These are phyloP conservation scores for Blakeslea trispora DNA, from an alignment of 371 early-diverging fungal genomes.

Conservation along the genomic window DNA sequence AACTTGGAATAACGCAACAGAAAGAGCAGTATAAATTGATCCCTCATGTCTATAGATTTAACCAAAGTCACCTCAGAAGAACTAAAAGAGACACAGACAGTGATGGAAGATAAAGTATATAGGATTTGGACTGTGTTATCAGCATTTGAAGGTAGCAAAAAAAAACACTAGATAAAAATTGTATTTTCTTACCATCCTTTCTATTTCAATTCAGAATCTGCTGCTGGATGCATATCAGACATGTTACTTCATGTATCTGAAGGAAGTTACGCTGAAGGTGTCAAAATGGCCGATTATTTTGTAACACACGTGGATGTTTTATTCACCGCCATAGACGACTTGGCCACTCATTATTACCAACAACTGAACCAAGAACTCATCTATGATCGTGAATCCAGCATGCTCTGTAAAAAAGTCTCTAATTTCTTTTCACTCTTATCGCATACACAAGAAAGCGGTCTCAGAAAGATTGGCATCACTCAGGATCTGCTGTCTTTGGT, in stretches of 20 bases:
- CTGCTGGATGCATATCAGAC: slow-evolving; percentile 95
- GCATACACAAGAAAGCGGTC: slow-evolving; percentile 72
- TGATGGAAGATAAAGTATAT: slow-evolving; percentile 86
- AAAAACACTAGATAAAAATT: neutral
- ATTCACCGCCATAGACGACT: slow-evolving; percentile 85
- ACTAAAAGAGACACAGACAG: slow-evolving; percentile 56
- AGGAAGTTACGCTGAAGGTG: slow-evolving; percentile 79
- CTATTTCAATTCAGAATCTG: slow-evolving; percentile 71
- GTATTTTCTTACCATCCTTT: neutral
- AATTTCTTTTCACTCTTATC: slow-evolving; percentile 91
- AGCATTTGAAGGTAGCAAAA: slow-evolving; percentile 75
- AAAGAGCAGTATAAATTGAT: too few relatives aligned
- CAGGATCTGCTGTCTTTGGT: slow-evolving; percentile 90
- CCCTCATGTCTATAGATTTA: slow-evolving; percentile 25
- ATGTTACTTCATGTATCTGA: slow-evolving; percentile 93
- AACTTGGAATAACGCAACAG: too few relatives aligned
- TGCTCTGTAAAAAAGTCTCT: slow-evolving; percentile 89
- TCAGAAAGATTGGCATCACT: slow-evolving; percentile 73
- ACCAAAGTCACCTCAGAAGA: slow-evolving; percentile 45
- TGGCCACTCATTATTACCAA: slow-evolving; percentile 35
- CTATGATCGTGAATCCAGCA: slow-evolving; percentile 85
- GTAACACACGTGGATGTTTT: slow-evolving; percentile 92
- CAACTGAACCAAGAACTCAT: slow-evolving; percentile 52
- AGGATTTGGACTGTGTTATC: slow-evolving; percentile 92
- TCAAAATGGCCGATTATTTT: slow-evolving; percentile 89